Conservation (phyloP, 2,329 filamentous ascomycete genomes). For the Aspergillaceae sp. region DNA sequence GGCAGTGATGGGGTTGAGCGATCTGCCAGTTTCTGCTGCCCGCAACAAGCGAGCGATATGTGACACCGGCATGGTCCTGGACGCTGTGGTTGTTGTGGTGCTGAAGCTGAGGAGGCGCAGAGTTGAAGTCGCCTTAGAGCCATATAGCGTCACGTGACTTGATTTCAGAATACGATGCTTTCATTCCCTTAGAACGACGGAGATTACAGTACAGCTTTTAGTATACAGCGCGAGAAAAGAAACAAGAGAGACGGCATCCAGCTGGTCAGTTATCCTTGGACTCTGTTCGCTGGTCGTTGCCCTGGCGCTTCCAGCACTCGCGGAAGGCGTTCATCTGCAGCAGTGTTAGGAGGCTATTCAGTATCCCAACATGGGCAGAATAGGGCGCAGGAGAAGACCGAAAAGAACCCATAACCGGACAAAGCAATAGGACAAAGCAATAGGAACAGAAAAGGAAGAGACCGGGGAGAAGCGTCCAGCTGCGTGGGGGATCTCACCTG, state of each 20-base stretch:
- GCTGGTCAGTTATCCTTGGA: constrained; percentile 55
- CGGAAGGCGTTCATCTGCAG: constrained; percentile 79
- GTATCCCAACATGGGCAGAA: neutral
- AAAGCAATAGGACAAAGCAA: neutral
- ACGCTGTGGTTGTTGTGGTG: constrained; percentile 1
- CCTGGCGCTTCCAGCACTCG: constrained; percentile 82
- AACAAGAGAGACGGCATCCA: neutral
- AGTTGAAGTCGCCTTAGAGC: constrained; percentile 4
- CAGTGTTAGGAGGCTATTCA: neutral
- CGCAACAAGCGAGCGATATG: constrained; percentile 13
- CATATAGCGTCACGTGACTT: constrained; percentile 19
- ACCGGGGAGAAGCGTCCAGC: neutral
- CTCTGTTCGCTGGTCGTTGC: constrained; percentile 74
- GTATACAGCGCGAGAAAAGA: constrained; percentile 3
- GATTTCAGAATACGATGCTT: too few species aligned
- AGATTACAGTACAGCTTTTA: neutral
- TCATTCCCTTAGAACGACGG: too few species aligned
- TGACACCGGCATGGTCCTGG: constrained; percentile 14
- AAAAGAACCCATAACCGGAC: neutral
- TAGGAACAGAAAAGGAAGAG: neutral
- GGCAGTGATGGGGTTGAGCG: too few species aligned
- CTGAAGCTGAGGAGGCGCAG: constrained; percentile 2
- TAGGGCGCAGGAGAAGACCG: neutral
- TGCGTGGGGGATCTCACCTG: constrained; percentile 52
- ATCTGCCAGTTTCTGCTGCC: constrained; percentile 9